Conservation (phyloP, 495 filamentous ascomycete genomes). For the Viridothelium virens region DNA sequence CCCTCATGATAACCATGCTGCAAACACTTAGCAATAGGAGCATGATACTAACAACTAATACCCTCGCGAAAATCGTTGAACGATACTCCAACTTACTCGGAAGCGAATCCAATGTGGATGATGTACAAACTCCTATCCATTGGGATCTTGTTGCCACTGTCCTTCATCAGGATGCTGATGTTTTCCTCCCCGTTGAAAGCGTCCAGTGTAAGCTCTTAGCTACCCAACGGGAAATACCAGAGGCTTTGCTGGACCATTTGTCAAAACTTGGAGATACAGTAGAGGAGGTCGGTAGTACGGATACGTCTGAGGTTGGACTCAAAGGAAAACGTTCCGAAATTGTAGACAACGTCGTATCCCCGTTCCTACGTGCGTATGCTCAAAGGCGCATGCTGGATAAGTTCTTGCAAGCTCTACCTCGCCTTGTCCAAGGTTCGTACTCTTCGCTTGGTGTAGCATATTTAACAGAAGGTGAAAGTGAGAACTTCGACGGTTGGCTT, state of each 20-base stretch:
- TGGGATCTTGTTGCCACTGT: constrained; percentile 57
- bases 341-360: not conserved
- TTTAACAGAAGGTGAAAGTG: not conserved
- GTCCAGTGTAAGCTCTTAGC: constrained; percentile 28
- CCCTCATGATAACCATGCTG: not conserved
- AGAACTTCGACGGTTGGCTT: not conserved
- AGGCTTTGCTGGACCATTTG: constrained; percentile 56
- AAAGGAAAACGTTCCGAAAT: not conserved
- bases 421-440: not conserved
- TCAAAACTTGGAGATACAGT: not conserved
- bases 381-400: constrained; percentile 1
- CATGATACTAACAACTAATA: constrained; percentile 36
- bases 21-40: constrained; percentile 21
- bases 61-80: not conserved
- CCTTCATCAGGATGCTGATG: constrained; percentile 58
- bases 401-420: not conserved
- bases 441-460: not conserved
- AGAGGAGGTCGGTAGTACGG: not conserved
- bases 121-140: constrained; percentile 31
- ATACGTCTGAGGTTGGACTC: not conserved
- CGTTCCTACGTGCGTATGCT: not conserved
- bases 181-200: constrained; percentile 48
- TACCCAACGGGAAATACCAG: not conserved
- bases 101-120: constrained; percentile 27
- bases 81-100: constrained; percentile 41